A percentile compares a stretch with the other conserved stretches of the same genome.
Conservation (phyloP, 768 basidiomycete genomes). For the Xerocomus brunneocitrinus region DNA sequence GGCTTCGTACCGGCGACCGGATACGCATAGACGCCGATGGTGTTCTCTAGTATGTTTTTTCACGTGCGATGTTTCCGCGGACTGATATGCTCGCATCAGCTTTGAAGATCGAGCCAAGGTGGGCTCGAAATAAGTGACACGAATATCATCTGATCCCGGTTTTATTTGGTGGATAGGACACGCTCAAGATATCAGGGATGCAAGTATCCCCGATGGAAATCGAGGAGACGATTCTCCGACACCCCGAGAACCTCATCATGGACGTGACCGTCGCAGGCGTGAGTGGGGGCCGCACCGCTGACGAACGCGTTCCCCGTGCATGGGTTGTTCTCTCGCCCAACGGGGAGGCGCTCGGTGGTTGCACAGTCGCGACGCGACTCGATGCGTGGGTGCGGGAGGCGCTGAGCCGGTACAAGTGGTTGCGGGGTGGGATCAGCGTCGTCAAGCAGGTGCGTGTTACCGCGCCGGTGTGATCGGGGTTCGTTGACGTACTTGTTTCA, state of each 20-base stretch:
- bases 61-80: neutral
- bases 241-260: conserved; percentile 57
- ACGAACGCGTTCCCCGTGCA: no score
- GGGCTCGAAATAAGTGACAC: neutral
- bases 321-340: no score
- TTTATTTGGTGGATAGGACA: conserved; percentile 46
- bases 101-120: conserved; percentile 76
- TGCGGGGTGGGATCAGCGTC: no score
- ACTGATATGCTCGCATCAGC: conserved; percentile 30
- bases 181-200: conserved; percentile 70
- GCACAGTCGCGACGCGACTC: no score
- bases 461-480: no score
- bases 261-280: conserved; percentile 76
- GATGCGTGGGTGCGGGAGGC: no score
- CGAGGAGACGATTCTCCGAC: conserved; percentile 57
- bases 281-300: conserved; percentile 41
- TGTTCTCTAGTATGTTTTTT: conserved; percentile 56
- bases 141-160: neutral
- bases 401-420: no score
- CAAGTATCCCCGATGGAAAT: conserved; percentile 83
- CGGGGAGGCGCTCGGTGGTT: no score
- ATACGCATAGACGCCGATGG: conserved; percentile 58
- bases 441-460: no score
- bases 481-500: no score
- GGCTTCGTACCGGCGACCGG: conserved; percentile 72